Percentiles rank a stretch among this genome's conserved stretches.
These are phyloP conservation scores for Citrus trifoliata DNA, from an alignment of 345 rosid genomes.

Conservation along the genomic window DNA sequence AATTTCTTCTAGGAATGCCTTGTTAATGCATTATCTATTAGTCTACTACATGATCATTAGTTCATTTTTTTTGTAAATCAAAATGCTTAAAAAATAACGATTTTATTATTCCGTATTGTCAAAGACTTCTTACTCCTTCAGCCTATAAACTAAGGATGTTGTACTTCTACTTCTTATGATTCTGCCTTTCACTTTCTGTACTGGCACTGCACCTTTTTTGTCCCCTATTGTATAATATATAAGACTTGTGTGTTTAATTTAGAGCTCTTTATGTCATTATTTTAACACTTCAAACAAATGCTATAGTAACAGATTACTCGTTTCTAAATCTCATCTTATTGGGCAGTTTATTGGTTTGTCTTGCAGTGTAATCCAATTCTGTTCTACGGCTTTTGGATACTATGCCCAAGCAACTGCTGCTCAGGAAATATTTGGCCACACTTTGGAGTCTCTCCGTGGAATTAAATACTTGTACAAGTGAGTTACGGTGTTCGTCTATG, in stretches of 20 bases:
- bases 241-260: background rate
- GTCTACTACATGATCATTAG: background rate
- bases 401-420: conserved; percentile 99
- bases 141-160: background rate
- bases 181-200: background rate
- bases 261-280: background rate
- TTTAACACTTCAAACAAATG: background rate
- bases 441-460: conserved; percentile 95
- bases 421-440: conserved; percentile 97
- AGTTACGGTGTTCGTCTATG: conserved; percentile 19
- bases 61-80: background rate
- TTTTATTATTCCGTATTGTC: background rate
- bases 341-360: conserved; percentile 13
- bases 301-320: background rate
- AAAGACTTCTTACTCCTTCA: background rate
- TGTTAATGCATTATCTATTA: background rate
- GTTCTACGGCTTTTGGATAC: conserved; percentile 93
- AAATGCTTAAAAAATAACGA: background rate
- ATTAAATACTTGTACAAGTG: conserved; percentile 93
- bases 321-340: conserved; percentile 6
- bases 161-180: background rate
- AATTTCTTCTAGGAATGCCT: background rate
- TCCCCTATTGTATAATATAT: background rate
- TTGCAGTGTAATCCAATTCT: conserved; percentile 95
- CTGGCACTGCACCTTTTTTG: background rate